These are phyloP conservation scores for Phragmites australis DNA, from an alignment of 176 grass and related monocot genomes.

Conservation along the genomic window DNA sequence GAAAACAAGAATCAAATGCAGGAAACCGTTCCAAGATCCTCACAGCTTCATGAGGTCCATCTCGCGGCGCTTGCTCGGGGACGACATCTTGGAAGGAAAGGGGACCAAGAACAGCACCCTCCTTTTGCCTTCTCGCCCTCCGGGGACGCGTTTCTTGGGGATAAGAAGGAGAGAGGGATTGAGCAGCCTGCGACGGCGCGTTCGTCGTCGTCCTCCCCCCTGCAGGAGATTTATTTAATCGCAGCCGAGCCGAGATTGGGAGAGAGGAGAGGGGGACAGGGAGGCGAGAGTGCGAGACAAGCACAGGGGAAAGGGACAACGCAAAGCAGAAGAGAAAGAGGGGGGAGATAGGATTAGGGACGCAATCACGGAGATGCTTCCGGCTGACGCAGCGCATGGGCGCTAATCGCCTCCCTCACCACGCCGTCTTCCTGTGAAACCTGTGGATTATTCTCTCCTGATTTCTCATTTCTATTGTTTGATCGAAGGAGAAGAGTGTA, in stretches of 20 bases:
- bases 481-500: neutral
- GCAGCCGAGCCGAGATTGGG: neutral
- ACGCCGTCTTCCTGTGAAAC: neutral
- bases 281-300: slow-evolving; percentile 28
- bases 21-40: slow-evolving; percentile 23
- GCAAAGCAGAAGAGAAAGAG: neutral
- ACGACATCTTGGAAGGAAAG: slow-evolving; percentile 59
- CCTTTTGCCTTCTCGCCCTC: neutral
- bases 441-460: neutral
- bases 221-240: slow-evolving; percentile 52
- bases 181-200: slow-evolving; percentile 39
- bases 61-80: slow-evolving; percentile 95
- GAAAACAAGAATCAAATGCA: slow-evolving; percentile 17
- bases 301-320: slow-evolving; percentile 35
- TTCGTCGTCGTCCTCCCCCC: slow-evolving; percentile 26
- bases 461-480: neutral
- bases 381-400: neutral
- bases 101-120: neutral
- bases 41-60: slow-evolving; percentile 99
- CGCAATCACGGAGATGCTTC: slow-evolving; percentile 2
- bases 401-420: slow-evolving; percentile 14
- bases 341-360: neutral
- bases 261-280: neutral
- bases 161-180: slow-evolving; percentile 41
- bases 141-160: slow-evolving; percentile 26